phyloP scores from a whole-genome alignment of 257 asterid genomes.

The Scutellaria baicalensis region DNA sequence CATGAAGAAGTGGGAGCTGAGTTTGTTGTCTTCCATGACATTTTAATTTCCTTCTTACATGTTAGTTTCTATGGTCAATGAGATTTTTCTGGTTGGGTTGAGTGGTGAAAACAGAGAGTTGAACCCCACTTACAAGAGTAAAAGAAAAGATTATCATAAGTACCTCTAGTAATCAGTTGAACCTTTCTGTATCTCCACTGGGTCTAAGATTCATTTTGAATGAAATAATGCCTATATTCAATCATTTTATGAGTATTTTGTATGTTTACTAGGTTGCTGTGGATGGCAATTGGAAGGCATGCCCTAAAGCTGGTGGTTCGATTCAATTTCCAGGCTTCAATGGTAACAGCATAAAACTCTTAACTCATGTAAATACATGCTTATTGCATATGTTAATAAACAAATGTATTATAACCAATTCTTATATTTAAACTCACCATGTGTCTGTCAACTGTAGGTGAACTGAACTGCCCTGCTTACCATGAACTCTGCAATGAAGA shows the following conservation, averaged over 20 bases:
- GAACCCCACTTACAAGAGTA: background rate
- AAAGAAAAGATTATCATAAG: background rate
- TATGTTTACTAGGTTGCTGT: conserved; percentile 66
- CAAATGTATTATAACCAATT: background rate
- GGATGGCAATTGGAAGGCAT: conserved; percentile 74
- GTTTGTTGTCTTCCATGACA: background rate
- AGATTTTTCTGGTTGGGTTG: background rate
- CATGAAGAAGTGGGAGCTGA: background rate
- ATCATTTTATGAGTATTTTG: background rate
- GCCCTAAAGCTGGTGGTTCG: conserved; percentile 86
- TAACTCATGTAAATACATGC: background rate
- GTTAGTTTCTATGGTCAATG: background rate
- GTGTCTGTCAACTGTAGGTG: conserved; percentile 43
- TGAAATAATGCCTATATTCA: background rate
- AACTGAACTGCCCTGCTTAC: conserved; percentile 85
- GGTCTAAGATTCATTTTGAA: background rate
- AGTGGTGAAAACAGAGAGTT: background rate
- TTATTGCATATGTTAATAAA: background rate
- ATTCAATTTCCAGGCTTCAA: conserved; percentile 74
- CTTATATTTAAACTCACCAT: background rate
- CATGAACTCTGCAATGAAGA: conserved; percentile 75
- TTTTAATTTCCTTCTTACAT: background rate
- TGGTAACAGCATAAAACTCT: conserved; percentile 32
- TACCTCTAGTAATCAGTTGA: background rate
- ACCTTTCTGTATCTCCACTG: background rate